Percentiles rank a stretch among this genome's conserved stretches.
phyloP scores from a whole-genome alignment of 306 rosid species.

The Inga oerstediana region DNA sequence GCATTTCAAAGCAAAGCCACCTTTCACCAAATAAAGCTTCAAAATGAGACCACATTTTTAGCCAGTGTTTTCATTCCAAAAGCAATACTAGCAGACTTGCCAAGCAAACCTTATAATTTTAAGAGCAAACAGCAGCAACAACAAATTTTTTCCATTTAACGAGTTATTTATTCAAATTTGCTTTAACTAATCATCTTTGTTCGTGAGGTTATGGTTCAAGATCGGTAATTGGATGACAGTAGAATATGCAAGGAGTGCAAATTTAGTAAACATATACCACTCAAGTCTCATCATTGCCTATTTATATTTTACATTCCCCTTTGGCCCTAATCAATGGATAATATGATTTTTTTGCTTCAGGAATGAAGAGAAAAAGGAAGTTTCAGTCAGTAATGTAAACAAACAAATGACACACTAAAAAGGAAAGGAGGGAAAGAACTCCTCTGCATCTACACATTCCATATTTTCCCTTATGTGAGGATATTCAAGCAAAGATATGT shows the following conservation, averaged over 20 bases:
- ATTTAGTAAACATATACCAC: neutral
- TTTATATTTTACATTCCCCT: neutral
- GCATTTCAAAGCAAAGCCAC: neutral
- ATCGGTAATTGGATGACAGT: neutral
- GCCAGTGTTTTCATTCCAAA: neutral
- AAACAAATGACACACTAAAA: neutral
- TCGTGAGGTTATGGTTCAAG: neutral
- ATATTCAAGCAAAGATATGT: conserved; percentile 23
- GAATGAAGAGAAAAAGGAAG: neutral
- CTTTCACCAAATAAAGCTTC: neutral
- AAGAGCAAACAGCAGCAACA: neutral
- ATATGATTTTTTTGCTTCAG: neutral
- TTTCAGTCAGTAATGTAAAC: neutral
- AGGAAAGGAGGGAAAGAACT: neutral
- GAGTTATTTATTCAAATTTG: neutral
- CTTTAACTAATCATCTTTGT: neutral
- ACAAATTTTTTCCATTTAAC: neutral
- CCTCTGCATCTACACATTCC: neutral
- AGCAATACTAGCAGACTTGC: neutral
- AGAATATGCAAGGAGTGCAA: neutral
- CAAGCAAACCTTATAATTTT: neutral
- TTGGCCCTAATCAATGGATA: neutral
- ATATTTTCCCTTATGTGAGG: neutral
- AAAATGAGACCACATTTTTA: neutral
- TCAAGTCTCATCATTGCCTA: neutral